A percentile compares a stretch with the other conserved stretches of the same genome.
Evolutionary conservation across 2,329 filamentous ascomycete genomes (phyloP).

Genomic region (Pyricularia grisea): DNA sequence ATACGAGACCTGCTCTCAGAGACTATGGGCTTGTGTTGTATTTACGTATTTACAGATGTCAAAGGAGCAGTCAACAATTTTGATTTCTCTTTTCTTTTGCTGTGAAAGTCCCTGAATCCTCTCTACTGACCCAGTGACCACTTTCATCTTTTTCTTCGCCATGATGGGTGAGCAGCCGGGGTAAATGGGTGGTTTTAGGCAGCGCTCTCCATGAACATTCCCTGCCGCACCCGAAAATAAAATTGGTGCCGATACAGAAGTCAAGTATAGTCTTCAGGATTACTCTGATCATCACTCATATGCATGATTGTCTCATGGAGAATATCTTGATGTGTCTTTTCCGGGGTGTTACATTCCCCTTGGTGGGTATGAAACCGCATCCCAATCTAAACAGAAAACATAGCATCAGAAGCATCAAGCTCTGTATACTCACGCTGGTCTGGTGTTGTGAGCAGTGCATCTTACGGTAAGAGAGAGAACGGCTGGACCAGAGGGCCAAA

Average conservation of each 20-base stretch:
- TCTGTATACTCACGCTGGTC: not conserved
- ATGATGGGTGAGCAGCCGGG: not conserved
- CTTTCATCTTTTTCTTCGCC: not conserved
- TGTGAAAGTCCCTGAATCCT: not conserved
- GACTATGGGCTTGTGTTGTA: not conserved
- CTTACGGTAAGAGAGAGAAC: not conserved
- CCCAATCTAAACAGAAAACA: not conserved
- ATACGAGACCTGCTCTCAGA: not conserved
- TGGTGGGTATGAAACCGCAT: not conserved
- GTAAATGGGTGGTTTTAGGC: not conserved
- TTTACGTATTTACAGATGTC: not conserved
- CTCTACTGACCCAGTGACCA: not conserved
- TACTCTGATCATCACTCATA: not conserved
- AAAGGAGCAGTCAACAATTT: not conserved
- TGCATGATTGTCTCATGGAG: not conserved
- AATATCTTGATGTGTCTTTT: not conserved
- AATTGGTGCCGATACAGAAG: not conserved
- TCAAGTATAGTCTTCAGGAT: not conserved
- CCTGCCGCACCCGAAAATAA: not conserved
- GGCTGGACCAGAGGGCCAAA: not conserved
- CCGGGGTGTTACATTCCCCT: not conserved
- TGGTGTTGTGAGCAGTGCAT: not conserved
- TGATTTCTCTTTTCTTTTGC: not conserved
- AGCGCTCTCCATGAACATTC: not conserved
- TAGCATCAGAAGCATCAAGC: not conserved